Evolutionary conservation across 768 basidiomycete species (phyloP), one percentile per base, ranked within the genome.

Genomic region (Phylloporus sp.): DNA sequence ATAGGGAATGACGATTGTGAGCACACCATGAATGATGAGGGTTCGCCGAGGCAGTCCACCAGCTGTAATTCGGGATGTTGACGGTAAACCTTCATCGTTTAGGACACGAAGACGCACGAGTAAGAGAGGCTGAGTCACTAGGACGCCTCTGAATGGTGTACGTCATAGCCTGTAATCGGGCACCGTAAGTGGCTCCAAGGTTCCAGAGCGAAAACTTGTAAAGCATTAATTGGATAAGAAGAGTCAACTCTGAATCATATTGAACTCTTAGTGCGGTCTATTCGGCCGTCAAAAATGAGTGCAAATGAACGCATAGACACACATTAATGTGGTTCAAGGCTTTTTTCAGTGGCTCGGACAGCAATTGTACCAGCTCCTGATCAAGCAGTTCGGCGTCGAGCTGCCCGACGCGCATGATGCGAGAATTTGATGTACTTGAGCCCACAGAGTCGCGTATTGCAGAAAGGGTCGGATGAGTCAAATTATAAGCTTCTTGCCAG

Each of bases 381-480:
- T 98, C 95, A 43, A 97, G 78, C 22, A 95, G 76, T 59, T 92
- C 87, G 4, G 95, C 84, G 67, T 98, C 95, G 47, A 97, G 81
- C 68, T 95, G 91, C 8, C 89, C 88, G 43, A 98, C 92, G 39
- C 94, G 88, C 23, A 82, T 73, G 27, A 85, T 71, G n/a, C 85
- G 77, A 24, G 76, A 64, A 42, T 55, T 49, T 23, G 73, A 68
- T n/a, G 63, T 47, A 9, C 63, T 57, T 6, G 68, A 53, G 20
- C 59, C 60, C 22, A 84, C 58, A 12, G 72, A 67, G 26, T 70
- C 65, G 45, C 76, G 72, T 35, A 86, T 77, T 11, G 73, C 67
- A 22, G 73, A 59, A 8, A 92, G 72, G 10, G 62, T 70, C 26
- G 81, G 77, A 54, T 84, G 80, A 5, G 84, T 84, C 53, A 68